phyloP scores from a whole-genome alignment of 768 basidiomycete genomes.

The Cystobasidiopsis lactophilus region DNA sequence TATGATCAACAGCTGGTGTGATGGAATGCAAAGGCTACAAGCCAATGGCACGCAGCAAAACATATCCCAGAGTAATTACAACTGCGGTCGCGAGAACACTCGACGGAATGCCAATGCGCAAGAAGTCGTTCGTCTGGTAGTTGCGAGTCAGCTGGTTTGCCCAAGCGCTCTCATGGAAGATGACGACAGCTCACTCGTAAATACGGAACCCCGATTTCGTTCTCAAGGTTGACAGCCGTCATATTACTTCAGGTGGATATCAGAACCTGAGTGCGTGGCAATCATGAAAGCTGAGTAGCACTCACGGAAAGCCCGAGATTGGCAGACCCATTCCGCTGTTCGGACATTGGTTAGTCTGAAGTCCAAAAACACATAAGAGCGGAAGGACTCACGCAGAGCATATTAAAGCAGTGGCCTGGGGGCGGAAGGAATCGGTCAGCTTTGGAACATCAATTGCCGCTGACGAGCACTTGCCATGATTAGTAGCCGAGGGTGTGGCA shows the following conservation, averaged over 20 bases:
- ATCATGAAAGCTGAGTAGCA: conserved; percentile 20
- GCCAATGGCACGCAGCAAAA: conserved; percentile 17
- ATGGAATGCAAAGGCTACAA: too few relatives aligned
- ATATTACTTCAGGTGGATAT: neutral
- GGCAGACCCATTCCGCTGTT: conserved; percentile 79
- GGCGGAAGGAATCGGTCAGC: neutral
- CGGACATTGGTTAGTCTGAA: neutral
- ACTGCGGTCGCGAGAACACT: conserved; percentile 70
- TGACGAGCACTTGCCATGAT: conserved; percentile 65
- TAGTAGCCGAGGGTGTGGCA: conserved; percentile 50
- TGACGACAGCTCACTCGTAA: conserved; percentile 11
- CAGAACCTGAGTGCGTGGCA: neutral
- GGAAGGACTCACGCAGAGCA: conserved; percentile 39
- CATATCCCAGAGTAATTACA: conserved; percentile 63
- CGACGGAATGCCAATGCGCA: conserved; percentile 87
- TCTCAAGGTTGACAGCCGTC: conserved; percentile 67
- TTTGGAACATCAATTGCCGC: neutral
- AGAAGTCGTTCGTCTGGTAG: conserved; percentile 59
- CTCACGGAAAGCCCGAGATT: conserved; percentile 75
- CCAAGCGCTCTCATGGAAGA: too few relatives aligned
- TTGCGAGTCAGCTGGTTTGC: conserved; percentile 3
- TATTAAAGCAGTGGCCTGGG: conserved; percentile 46
- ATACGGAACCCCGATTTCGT: conserved; percentile 77
- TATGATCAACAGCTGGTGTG: too few relatives aligned
- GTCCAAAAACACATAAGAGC: neutral